phyloP scores from a whole-genome alignment of 345 rosid genomes.

The Atalantia buxifolia region DNA sequence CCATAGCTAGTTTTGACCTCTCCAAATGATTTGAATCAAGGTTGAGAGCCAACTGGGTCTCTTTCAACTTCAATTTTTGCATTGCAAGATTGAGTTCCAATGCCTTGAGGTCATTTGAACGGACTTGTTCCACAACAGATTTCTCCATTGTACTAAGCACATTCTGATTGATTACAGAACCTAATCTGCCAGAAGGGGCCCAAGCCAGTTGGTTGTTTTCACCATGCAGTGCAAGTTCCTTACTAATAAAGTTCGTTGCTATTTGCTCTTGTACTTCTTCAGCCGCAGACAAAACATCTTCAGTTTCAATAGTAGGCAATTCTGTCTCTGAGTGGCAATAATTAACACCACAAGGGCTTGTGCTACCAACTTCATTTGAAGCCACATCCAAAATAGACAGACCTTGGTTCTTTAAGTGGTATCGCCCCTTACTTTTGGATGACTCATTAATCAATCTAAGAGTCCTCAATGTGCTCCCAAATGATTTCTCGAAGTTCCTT shows the following conservation, averaged over 20 bases:
- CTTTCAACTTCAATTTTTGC: conserved; percentile 48
- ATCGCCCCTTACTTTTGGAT: conserved; percentile 21
- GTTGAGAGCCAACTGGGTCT: conserved; percentile 47
- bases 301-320: conserved; percentile 21
- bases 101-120: conserved; percentile 71
- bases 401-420: conserved; percentile 19
- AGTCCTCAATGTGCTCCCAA: conserved; percentile 77
- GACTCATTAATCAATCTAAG: conserved; percentile 65
- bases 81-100: conserved; percentile 51
- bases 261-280: conserved; percentile 20
- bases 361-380: conserved; percentile 9
- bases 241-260: not conserved
- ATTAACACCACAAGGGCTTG: conserved; percentile 16
- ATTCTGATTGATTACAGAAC: conserved; percentile 20
- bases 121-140: conserved; percentile 57
- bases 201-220: conserved; percentile 34
- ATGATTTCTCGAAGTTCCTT: conserved; percentile 76
- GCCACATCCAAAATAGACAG: conserved; percentile 20
- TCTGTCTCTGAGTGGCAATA: conserved; percentile 33
- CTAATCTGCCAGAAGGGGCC: conserved; percentile 30
- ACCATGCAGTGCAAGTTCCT: conserved; percentile 37
- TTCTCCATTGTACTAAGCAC: conserved; percentile 39
- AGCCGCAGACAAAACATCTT: conserved; percentile 16
- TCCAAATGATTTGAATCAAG: conserved; percentile 54
- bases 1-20: conserved; percentile 71